Conservation (phyloP, 2,329 filamentous ascomycete genomes). For the Ophiostoma quercus region DNA sequence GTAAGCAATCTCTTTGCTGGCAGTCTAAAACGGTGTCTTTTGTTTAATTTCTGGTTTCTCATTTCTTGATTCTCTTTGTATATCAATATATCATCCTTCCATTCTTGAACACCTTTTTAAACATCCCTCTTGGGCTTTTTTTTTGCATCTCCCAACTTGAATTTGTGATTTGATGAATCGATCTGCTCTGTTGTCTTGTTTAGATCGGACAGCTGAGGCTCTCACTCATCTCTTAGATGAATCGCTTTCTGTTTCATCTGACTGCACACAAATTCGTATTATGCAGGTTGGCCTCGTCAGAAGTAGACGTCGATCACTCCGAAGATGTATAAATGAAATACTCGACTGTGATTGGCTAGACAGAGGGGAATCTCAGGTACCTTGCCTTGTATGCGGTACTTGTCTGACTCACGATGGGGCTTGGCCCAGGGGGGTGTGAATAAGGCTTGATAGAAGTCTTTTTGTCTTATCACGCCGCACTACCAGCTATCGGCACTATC, state of each 20-base stretch:
- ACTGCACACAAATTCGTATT: too few species aligned
- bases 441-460: not conserved
- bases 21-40: not conserved
- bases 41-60: not conserved
- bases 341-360: not conserved
- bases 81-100: not conserved
- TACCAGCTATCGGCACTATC: not conserved
- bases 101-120: conserved; percentile 1
- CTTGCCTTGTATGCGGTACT: not conserved
- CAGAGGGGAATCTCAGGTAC: too few species aligned
- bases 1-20: conserved; percentile 6
- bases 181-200: too few species aligned
- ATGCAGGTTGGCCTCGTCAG: not conserved
- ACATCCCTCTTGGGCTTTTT: not conserved
- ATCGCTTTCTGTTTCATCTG: not conserved
- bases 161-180: too few species aligned
- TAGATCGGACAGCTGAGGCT: too few species aligned
- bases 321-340: not conserved
- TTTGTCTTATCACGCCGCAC: not conserved
- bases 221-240: too few species aligned
- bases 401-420: conserved; percentile 2
- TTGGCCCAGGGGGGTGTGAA: not conserved
- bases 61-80: not conserved
- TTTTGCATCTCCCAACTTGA: not conserved
- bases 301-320: not conserved